phyloP scores from a whole-genome alignment of 805 yeast genomes.

The Naumovozyma castellii region DNA sequence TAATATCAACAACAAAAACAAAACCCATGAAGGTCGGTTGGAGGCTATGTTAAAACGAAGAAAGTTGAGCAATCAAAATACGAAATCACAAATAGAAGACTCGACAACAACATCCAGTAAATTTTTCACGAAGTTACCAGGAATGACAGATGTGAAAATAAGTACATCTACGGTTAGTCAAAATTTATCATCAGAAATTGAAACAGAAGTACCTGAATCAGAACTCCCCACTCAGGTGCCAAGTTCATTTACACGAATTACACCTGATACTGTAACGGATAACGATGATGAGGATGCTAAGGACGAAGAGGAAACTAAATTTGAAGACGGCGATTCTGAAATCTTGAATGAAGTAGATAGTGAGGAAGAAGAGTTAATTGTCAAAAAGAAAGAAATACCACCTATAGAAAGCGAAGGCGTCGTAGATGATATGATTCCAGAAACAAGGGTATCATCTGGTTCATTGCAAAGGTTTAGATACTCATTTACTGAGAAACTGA shows the following conservation, averaged over 20 bases:
- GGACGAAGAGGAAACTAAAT: background rate
- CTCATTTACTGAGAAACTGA: background rate
- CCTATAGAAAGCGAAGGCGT: background rate
- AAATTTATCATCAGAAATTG: conserved; percentile 4
- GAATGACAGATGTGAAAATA: background rate
- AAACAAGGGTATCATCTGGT: background rate
- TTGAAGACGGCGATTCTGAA: conserved; percentile 1
- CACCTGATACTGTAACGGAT: background rate
- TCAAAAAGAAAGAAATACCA: background rate
- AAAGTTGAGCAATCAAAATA: conserved; percentile 7
- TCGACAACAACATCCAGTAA: conserved; percentile 3
- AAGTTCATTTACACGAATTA: conserved; percentile 8
- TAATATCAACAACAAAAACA: background rate
- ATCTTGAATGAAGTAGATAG: conserved; percentile 2
- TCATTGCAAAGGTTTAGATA: conserved; percentile 2
- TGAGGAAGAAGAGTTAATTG: background rate
- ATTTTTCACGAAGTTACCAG: background rate
- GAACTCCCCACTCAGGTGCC: conserved; percentile 20
- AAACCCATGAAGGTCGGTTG: background rate
- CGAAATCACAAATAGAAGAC: too few relatives aligned
- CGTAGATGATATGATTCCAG: background rate
- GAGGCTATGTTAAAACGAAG: conserved; percentile 12
- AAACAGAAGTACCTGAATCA: conserved; percentile 25
- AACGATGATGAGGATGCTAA: background rate
- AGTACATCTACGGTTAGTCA: background rate